Evolutionary conservation across 164 flowering plant species (phyloP), one percentile per base, ranked within the genome.

Genomic region (Aristolochia contorta): DNA sequence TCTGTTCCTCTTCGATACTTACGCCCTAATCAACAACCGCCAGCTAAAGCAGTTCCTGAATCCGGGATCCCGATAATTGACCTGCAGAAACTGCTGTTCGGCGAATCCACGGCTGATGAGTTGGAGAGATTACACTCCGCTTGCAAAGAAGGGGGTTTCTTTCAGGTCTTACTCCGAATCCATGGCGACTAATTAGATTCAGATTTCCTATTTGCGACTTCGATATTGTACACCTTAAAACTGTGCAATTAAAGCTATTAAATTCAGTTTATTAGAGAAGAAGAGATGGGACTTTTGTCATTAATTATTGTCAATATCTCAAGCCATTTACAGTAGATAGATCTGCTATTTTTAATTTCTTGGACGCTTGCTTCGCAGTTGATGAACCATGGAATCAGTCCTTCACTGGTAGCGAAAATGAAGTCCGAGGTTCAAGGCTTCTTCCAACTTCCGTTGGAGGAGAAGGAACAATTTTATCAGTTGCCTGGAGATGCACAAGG

Each of bases 91-190:
- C 56, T 79, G 56, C 45, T 57, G 27, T 12, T 10, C 6, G 57
- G 33, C 12, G 73, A 69, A 14, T 65, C 66, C 16, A 19, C 22
- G 20, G 67, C 25, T 8, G 48, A 68, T 2, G 86, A 82, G 59
- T 43, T 76, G 49, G 56, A 57, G 14, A 75, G 27, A n/a, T 53
- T 82, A 46, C 76, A 82, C 66, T 64, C 54, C 13, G 83, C 80
- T 66, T 79, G 74, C 70, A 69, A 66, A 58, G 67, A 78, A 0
- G 72, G 79, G 78, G 77, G 78, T 12, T 75, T 76, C 66, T 80
- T 76, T 47, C 78, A 76, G 77, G 82, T 78, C 20, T 4, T 16
- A 27, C 2, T 27, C 30, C 30, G 30, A 27, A 27, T 27, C 3
- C 30, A 27, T 5, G 30, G 30, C 30, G n/a, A n/a, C 30, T 2